Evolutionary conservation across 208 protist genomes (phyloP).

Genomic region (Leishmania braziliensis): DNA sequence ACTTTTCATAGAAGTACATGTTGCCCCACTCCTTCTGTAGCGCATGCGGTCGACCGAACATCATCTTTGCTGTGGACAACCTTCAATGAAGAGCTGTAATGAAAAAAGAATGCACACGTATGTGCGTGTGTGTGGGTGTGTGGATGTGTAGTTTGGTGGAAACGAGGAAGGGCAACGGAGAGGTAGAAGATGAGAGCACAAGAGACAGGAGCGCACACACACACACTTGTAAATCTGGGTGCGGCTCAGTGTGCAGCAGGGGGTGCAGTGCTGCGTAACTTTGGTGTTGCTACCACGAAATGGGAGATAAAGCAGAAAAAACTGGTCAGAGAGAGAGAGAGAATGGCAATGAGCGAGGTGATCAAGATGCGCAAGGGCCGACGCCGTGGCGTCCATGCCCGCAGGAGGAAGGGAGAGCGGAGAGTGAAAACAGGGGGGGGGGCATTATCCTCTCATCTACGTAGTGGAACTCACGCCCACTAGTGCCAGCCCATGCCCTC

Average conservation of each 20-base stretch:
- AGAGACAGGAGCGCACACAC: neutral
- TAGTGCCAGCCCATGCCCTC: neutral
- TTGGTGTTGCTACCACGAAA: neutral
- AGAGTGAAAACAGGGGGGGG: neutral
- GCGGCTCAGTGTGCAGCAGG: neutral
- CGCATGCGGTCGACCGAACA: conserved; percentile 71
- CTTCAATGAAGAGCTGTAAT: neutral
- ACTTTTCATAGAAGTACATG: conserved; percentile 88
- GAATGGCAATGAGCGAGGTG: neutral
- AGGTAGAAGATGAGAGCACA: neutral
- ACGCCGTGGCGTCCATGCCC: neutral
- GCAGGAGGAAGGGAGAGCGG: neutral
- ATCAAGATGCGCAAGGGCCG: neutral
- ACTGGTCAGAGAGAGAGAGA: neutral
- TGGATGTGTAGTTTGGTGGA: neutral
- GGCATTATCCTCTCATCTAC: neutral
- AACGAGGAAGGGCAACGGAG: neutral
- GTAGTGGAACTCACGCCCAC: neutral
- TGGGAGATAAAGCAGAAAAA: neutral
- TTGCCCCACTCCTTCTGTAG: conserved; percentile 80
- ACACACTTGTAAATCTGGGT: neutral
- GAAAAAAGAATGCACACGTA: neutral
- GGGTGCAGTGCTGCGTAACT: neutral
- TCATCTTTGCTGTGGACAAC: conserved; percentile 24
- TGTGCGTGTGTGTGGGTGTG: neutral